A percentile compares a stretch with the other conserved stretches of the same genome.
phyloP scores from a whole-genome alignment of 805 yeast genomes.

The Saturnispora besseyi region DNA sequence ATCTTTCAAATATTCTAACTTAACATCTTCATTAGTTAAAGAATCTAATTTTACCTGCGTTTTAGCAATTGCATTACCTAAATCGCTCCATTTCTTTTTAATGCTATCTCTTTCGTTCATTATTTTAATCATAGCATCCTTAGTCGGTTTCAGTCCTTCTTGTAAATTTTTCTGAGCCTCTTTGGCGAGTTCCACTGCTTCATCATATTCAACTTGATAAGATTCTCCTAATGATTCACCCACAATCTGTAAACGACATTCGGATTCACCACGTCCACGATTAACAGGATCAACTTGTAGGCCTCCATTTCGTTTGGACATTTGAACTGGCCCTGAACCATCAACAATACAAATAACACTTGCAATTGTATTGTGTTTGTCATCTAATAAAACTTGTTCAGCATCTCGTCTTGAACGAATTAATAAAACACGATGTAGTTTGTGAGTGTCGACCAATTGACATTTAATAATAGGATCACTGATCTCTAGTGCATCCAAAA shows the following conservation, averaged over 20 bases:
- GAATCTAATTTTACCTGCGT: conserved; percentile 2
- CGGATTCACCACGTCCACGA: conserved; percentile 13
- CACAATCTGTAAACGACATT: conserved; percentile 15
- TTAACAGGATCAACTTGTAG: conserved; percentile 27
- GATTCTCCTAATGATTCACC: conserved; percentile 18
- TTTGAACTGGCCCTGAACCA: conserved; percentile 18
- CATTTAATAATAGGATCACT: conserved; percentile 46
- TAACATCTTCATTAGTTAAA: conserved; percentile 3
- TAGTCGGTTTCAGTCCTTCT: neutral
- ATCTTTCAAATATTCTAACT: conserved; percentile 4
- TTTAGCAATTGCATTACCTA: conserved; percentile 1
- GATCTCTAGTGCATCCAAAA: conserved; percentile 55
- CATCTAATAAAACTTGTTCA: conserved; percentile 31
- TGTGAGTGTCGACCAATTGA: conserved; percentile 53
- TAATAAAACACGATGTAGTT: conserved; percentile 51
- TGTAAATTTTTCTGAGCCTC: conserved; percentile 12
- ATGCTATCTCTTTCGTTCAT: neutral
- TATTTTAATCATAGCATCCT: neutral
- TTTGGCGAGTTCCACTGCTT: conserved; percentile 11
- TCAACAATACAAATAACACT: conserved; percentile 22
- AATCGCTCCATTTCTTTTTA: conserved; percentile 2
- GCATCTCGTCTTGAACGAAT: conserved; percentile 45
- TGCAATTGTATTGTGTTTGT: conserved; percentile 21
- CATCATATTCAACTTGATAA: conserved; percentile 3
- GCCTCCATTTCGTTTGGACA: conserved; percentile 21